Evolutionary conservation across 805 yeast species (phyloP), one percentile per base, ranked within the genome.

Genomic region (Suhomyces sp.): DNA sequence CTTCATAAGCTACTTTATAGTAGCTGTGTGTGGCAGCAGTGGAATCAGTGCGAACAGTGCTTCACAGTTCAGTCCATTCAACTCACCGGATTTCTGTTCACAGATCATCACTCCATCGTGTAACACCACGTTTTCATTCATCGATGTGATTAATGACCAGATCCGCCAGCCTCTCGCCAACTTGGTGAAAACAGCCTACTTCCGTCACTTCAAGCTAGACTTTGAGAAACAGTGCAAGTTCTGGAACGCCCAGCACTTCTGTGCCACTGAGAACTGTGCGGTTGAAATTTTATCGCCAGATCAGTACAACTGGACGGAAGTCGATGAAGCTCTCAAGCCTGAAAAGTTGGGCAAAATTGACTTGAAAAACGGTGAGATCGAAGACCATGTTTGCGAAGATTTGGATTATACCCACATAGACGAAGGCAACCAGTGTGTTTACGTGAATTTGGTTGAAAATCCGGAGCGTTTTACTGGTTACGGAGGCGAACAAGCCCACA

Each of bases 381-480:
- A 19, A 8, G 57, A 47, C 33, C 52, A 27, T n/a, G 64, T 60
- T 40, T 68, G 78, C 53, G 74, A 75, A 48, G 85, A 82, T 58
- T 70, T 80, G 52, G 89, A 86, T 62, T 88, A 87, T 72, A 85
- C 89, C 64, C 88, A 85, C 64, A 71, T 85, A 38, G 89, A 84
- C 61, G 78, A 80, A 46, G 82, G 80, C 59, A 83, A 83, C 60
- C 80, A 84, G 55, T 85, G 91, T 51, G 97, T 90, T 1, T 86
- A 87, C 61, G 96, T 94, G 27, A 90, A 92, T 63, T 78, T 94
- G 52, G 77, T 86, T 19, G 89, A 88, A 51, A 96, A 96, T 65
- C 97, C 97, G 0, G 99, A 94, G 70, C 78, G 98, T 63, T 94
- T 89, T 73, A 96, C 99, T 0, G 99, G 99, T 0, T 94, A 94